phyloP scores from a whole-genome alignment of 2,329 filamentous ascomycete genomes.

The Rutstroemia sp. region DNA sequence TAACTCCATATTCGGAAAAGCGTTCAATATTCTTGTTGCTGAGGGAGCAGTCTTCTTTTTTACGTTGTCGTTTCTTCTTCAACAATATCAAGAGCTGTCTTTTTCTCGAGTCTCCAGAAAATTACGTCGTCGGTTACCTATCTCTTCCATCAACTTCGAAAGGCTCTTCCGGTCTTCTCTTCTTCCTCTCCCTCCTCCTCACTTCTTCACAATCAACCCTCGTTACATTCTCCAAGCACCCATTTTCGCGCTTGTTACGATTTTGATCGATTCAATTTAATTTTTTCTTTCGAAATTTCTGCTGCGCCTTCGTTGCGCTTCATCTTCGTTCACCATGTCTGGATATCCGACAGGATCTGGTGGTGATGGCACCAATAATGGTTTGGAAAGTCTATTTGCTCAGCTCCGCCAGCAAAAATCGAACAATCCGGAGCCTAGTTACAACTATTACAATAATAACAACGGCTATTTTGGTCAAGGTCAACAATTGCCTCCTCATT shows the following conservation, averaged over 20 bases:
- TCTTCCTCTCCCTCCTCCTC: background rate
- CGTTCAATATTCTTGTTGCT: background rate
- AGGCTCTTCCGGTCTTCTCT: background rate
- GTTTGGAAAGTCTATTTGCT: conserved; percentile 29
- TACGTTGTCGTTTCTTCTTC: too few species aligned
- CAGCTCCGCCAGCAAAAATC: conserved; percentile 28
- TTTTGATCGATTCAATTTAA: conserved; percentile 23
- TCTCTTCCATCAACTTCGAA: background rate
- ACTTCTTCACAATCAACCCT: conserved; percentile 6
- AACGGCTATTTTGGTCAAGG: conserved; percentile 25
- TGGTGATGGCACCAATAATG: conserved; percentile 16
- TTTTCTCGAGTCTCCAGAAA: background rate
- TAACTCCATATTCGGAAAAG: background rate
- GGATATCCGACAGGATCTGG: conserved; percentile 26
- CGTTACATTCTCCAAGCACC: background rate
- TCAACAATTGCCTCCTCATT: conserved; percentile 29
- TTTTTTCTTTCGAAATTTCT: conserved; percentile 16
- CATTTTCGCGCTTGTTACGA: conserved; percentile 4
- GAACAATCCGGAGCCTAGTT: conserved; percentile 23
- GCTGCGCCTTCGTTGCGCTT: conserved; percentile 26
- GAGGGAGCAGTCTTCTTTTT: too few species aligned
- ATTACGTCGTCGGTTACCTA: background rate
- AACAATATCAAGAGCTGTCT: background rate
- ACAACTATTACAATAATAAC: conserved; percentile 24
- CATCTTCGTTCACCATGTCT: conserved; percentile 27